Evolutionary conservation across 129 eudicot genomes (phyloP), one percentile per base, ranked within the genome.

Genomic region (Heracleum sosnowskyi): DNA sequence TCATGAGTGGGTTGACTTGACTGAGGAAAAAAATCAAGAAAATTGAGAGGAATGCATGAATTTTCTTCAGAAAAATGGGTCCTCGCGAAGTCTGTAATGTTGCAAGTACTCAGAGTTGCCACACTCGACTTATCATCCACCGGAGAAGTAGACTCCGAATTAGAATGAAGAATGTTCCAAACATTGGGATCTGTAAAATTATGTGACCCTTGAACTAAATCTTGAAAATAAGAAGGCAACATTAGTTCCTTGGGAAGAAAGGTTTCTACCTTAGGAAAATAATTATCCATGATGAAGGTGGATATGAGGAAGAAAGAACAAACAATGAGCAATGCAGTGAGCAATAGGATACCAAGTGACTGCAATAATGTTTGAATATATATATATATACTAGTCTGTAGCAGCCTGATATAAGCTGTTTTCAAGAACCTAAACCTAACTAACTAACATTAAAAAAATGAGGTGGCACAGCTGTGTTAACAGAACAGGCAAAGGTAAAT

Each of bases 261-360:
- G 80, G 81, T 84, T 85, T 78, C 87, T 82, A 84, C 73, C 78
- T 74, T 79, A 3, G 82, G 86, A 78, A 82, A 53, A 29, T 86
- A 81, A 68, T 85, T 83, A 39, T 85, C 89, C 91, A 92, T 90
- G 76, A 57, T 55, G 76, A 26, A 62, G 78, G 51, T 76, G 81
- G 75, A 55, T 31, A 62, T 39, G 76, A 79, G 80, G 72, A 47
- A 51, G 31, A 18, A 66, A 66, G 78, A 37, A 63, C 78, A 68
- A 37, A 35, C 33, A 57, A 79, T 82, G 57, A 81, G 29, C 26
- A 36, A 40, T 39, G 28, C 31, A 26, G 17, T 34, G 49, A 36
- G 5, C 26, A 24, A 44, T 42, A 76, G 47, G 33, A 60, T 26
- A 60, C 17, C 68, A 60, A 60, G 33, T 60, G 76, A 36, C 55